A percentile compares a stretch with the other conserved stretches of the same genome.
Conservation (phyloP, 345 rosid species). For the Heritiera littoralis region DNA sequence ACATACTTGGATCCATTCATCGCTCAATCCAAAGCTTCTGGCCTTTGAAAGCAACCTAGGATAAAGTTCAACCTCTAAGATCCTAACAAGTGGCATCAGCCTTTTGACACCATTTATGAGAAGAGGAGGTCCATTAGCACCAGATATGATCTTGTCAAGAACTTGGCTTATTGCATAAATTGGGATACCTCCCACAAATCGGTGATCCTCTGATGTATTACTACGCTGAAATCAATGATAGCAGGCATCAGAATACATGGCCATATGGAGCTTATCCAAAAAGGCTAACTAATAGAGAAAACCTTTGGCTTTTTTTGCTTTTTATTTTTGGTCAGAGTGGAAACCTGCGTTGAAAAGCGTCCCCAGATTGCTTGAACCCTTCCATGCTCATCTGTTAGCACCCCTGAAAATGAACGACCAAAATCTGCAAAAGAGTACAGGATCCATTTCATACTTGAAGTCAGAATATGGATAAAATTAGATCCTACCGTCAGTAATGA, state of each 20-base stretch:
- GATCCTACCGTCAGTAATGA: conserved; percentile 14
- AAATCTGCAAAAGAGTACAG: conserved; percentile 55
- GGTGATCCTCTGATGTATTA: conserved; percentile 87
- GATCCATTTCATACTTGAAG: conserved; percentile 17
- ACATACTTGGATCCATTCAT: conserved; percentile 81
- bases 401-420: conserved; percentile 96
- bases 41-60: conserved; percentile 95
- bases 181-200: conserved; percentile 89
- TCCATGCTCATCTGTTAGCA: conserved; percentile 84
- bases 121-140: conserved; percentile 69
- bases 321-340: conserved; percentile 18
- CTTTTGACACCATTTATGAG: conserved; percentile 82
- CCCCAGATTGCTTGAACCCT: conserved; percentile 93
- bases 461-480: conserved; percentile 7
- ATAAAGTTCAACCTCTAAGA: conserved; percentile 88
- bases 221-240: conserved; percentile 51
- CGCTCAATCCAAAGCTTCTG: conserved; percentile 82
- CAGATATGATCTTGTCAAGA: conserved; percentile 68
- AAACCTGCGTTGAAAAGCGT: conserved; percentile 95
- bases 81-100: conserved; percentile 87
- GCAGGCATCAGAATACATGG: conserved; percentile 23
- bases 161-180: conserved; percentile 68
- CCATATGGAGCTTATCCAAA: conserved; percentile 8
- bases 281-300: conserved; percentile 23
- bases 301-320: conserved; percentile 54